Evolutionary conservation across 2,329 filamentous ascomycete species (phyloP), one percentile per base, ranked within the genome.

Genomic region (Colletotrichum tofieldiae): DNA sequence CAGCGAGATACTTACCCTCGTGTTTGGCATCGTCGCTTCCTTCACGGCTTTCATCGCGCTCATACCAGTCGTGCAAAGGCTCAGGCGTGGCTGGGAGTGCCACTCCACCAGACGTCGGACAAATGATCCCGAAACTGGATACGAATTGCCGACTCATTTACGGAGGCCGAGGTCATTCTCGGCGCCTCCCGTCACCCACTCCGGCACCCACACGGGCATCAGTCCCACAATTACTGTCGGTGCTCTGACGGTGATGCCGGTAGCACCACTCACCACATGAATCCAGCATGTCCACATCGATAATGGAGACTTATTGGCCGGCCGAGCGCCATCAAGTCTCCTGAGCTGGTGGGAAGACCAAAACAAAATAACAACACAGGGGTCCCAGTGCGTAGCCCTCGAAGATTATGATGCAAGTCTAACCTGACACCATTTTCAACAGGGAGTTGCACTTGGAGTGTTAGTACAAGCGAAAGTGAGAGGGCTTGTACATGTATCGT

Each of bases 11-110:
- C 41, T 61, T 7, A 61, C 58, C 32, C 3, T 61, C 7, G 23
- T 47, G 8, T 61, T 61, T 18, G 58, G 58, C 58, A 47, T 61
- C 23, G 58, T 61, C 26, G 58, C 58, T 20, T 47, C 58, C 41
- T 61, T 61, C 18, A 61, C 58, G 5, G 58, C 58, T 5, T 32
- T 49, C 1, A 47, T 49, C 37, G 58, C 58, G 12, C 18, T 61
- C 58, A 32, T 43, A 18, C 51, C 51, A 54, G 29, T 35, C 16
- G 51, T 54, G 29, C 51, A 54, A 35, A 54, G 12, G 5, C 9
- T 54, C 16, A 32, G 51, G n/a, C 51, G 14, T 9, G 16, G 29
- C 8, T 54, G 51, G 51, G 14, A 20, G 8, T 20, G 12, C n/a
- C n/a, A 2, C n/a, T 11, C n/a, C 47, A 20, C 20, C 3, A 26